Evolutionary conservation across 2,329 filamentous ascomycete species (phyloP).

Genomic region (Pseudogymnoascus sp.): DNA sequence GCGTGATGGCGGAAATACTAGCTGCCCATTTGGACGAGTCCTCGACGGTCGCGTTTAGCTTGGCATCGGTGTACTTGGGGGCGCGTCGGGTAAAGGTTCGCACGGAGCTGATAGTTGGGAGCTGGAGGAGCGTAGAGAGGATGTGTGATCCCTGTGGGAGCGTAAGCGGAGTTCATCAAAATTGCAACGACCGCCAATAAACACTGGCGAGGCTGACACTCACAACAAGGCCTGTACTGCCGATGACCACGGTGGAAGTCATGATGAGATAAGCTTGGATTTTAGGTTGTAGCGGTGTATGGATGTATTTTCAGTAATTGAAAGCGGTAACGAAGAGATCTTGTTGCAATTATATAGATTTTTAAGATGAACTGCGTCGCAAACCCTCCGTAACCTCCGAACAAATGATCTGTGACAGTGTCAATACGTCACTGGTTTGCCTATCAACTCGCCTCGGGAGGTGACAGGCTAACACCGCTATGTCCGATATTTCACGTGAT

Average conservation of each 20-base stretch:
- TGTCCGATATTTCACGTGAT: background rate
- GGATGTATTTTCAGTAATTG: background rate
- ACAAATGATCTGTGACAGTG: background rate
- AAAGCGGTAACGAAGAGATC: background rate
- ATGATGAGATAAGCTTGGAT: constrained; percentile 24
- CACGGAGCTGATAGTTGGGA: constrained; percentile 43
- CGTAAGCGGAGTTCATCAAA: background rate
- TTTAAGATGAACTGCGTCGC: background rate
- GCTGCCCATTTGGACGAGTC: constrained; percentile 63
- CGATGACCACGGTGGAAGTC: constrained; percentile 36
- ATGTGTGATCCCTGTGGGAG: constrained; percentile 56
- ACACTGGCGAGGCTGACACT: constrained; percentile 17
- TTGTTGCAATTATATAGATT: background rate
- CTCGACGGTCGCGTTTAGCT: constrained; percentile 56
- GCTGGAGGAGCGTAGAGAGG: constrained; percentile 53
- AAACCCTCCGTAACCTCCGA: background rate
- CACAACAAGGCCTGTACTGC: constrained; percentile 41
- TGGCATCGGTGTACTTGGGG: constrained; percentile 42
- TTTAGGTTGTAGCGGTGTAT: background rate
- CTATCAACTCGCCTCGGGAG: background rate
- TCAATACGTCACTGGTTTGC: background rate
- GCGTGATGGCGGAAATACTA: constrained; percentile 45
- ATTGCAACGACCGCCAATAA: background rate
- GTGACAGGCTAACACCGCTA: background rate
- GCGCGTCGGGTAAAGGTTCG: constrained; percentile 55